Base-by-base conservation (phyloP, 2,329 filamentous ascomycete genomes). In the Saccharata proteae region DNA sequence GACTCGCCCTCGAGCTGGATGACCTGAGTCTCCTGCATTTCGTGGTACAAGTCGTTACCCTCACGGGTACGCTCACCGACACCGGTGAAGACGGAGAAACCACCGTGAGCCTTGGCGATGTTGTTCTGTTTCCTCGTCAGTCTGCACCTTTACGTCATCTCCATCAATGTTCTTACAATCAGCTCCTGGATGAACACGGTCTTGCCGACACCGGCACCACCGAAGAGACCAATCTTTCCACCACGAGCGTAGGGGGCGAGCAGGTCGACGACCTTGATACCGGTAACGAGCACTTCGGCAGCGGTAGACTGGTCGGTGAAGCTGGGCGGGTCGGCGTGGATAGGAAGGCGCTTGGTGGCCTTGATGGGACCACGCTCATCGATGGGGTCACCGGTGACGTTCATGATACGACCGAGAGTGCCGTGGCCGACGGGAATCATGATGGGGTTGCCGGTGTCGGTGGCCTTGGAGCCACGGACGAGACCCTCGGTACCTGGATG, bases 221-320 rank as follows among this genome's bases (percentile, higher is more conserved):
- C 90, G 71, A 98, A 98, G 52, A 98, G 85, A 83, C 90, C 90
- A 76, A 98, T 98, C 81, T 98, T 98, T 78, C 90, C 90, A 84
- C 90, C 90, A 92, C 90, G 90, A 62, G 90, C 90, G 67, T 98
- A 98, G 56, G 90, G 90, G 54, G 90, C 90, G 57, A 98, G 78
- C 48, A 98, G 76, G 65, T 98, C 90, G 69, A 98, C 90, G 64
- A 98, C 90, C 81, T 98, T 98, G 77, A 98, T 98, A 79, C 90
- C 90, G 50, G 90, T 98, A 55, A 92, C 82, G 51, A 98, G 77
- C 65, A 98, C 78, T 71, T 98, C 90, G 52, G 90, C 90, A 53
- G 76, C 72, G 52, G 90, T 98, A 46, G 90, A 92, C 74, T 98
- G 90, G 58, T 98, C 90, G 49, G 73, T 72, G 74, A 96, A 98